These are phyloP conservation scores for Carpinus viminea DNA, from an alignment of 306 rosid genomes.

Conservation along the genomic window DNA sequence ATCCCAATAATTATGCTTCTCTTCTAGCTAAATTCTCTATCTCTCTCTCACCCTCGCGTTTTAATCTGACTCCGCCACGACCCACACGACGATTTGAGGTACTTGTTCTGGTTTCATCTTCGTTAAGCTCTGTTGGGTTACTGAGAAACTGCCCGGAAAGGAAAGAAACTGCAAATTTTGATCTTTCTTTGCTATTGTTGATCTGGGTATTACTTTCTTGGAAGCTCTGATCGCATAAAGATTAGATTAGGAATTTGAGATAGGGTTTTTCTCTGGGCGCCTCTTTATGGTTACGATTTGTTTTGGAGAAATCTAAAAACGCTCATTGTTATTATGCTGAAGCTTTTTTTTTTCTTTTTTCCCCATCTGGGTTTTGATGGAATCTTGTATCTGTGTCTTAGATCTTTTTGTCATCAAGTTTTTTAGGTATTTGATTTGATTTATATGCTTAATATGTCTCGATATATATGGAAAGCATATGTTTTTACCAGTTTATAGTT, in stretches of 20 bases:
- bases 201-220: background rate
- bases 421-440: background rate
- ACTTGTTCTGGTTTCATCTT: background rate
- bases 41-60: background rate
- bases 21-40: background rate
- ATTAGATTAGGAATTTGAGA: background rate
- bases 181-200: background rate
- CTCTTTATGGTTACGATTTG: background rate
- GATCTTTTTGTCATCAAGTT: background rate
- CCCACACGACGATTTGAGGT: background rate
- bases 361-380: background rate
- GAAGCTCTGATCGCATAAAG: background rate
- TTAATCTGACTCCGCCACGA: background rate
- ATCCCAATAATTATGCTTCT: constrained; percentile 4
- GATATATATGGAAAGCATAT: background rate
- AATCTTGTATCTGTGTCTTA: background rate
- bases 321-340: constrained; percentile 4
- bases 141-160: background rate
- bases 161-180: background rate
- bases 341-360: background rate
- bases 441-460: background rate
- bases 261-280: background rate
- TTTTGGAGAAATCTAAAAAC: background rate
- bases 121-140: background rate
- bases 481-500: background rate